Base-by-base conservation (phyloP, 306 rosid genomes). In the Ammopiptanthus mongolicus region DNA sequence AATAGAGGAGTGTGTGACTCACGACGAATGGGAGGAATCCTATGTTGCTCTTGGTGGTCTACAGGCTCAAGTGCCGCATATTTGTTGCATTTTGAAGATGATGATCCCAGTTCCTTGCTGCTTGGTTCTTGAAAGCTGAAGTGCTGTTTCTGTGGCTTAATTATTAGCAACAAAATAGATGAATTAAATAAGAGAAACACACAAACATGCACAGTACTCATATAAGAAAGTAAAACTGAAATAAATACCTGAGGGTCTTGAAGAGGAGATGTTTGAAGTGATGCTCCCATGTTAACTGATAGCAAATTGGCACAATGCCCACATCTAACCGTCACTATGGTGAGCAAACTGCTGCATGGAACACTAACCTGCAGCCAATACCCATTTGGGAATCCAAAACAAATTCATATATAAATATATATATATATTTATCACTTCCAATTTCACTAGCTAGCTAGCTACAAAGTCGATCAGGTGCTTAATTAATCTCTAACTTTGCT, bases 291-390 rank as follows among this genome's bases (percentile, higher is more conserved):
- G 77, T 92, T 90, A 50, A 92, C 97, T 19, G 99, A 87, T 50
- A 95, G 86, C 86, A 95, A 81, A 90, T 92, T 92, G 15, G 96
- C 87, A 80, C 99, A 95, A 65, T 95, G 97, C 5, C 99, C 99
- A 29, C 99, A 95, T 87, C 99, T 86, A 64, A 95, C 99, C 5
- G 99, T 95, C 79, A 87, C 97, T 22, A 88, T 63, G 65, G 85
- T 87, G 42, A 81, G 82, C 81, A 86, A 47, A 81, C 84, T 90
- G 87, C 82, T 87, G 86, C 89, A 86, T 90, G 99, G 99, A 85
- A 95, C 99, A 83, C 93, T 92, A 44, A 95, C 99, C 99, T 95
- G 91, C n/a, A n/a, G n/a, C 87, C 42, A 44, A 42, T 44, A 21
- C 41, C 79, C 56, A 71, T 50, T 78, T 75, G 21, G 19, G 5